Evolutionary conservation across 108 stramenopile genomes (phyloP).

Genomic region (Cyclotella baltica): DNA sequence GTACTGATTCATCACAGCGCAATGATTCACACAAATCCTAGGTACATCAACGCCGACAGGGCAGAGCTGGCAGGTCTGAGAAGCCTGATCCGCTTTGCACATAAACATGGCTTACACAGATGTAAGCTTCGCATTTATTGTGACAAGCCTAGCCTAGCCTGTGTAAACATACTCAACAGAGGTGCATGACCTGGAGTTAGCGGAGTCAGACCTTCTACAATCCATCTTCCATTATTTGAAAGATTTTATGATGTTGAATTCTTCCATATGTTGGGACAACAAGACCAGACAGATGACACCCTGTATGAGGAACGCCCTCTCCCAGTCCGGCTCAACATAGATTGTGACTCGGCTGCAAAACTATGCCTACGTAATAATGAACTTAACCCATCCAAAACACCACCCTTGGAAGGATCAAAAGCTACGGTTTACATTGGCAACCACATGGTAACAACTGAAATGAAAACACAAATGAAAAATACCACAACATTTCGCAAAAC

Average conservation of each 20-base stretch:
- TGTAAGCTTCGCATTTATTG: neutral
- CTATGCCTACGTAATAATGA: neutral
- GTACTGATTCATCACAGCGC: no score
- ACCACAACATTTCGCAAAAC: neutral
- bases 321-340: neutral
- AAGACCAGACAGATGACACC: constrained; percentile 2
- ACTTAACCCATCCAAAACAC: neutral
- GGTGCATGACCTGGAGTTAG: neutral
- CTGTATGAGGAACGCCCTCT: neutral
- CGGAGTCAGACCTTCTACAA: neutral
- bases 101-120: neutral
- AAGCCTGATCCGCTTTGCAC: no score
- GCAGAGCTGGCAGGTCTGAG: no score
- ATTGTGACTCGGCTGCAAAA: neutral
- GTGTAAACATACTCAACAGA: neutral
- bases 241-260: neutral
- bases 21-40: no score
- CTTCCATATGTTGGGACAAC: neutral
- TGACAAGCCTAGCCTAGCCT: neutral
- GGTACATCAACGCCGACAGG: no score
- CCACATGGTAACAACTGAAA: neutral
- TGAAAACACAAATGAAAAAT: neutral
- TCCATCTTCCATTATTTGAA: neutral
- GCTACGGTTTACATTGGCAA: neutral
- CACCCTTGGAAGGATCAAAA: neutral